phyloP scores from a whole-genome alignment of 2,329 filamentous ascomycete genomes.

The Calonectria pseudoturangicola region DNA sequence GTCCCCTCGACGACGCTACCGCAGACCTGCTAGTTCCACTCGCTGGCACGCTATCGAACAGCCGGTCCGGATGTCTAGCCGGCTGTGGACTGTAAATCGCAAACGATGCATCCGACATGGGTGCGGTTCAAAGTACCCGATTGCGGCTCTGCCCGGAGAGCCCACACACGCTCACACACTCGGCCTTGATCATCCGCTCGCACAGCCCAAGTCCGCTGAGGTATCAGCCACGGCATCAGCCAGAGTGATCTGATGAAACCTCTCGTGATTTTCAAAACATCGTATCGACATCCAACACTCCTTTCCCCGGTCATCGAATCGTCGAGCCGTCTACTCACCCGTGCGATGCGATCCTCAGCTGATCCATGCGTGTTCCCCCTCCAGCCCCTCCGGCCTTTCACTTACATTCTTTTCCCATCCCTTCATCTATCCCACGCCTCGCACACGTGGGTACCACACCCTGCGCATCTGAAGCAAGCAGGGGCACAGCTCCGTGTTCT shows the following conservation, averaged over 20 bases:
- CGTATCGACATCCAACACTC: conserved; percentile 10
- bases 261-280: conserved; percentile 31
- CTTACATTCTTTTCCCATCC: conserved; percentile 8
- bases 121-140: conserved; percentile 11
- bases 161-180: neutral
- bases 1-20: neutral
- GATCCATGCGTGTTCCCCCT: conserved; percentile 39
- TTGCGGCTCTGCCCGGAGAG: conserved; percentile 31
- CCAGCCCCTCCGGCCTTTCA: conserved; percentile 22
- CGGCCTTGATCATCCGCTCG: conserved; percentile 7
- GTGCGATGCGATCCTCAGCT: conserved; percentile 41
- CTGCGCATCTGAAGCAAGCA: conserved; percentile 35
- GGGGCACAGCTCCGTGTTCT: conserved; percentile 35
- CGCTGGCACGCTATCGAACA: conserved; percentile 11
- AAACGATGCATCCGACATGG: conserved; percentile 33
- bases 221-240: neutral
- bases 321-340: conserved; percentile 41
- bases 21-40: neutral
- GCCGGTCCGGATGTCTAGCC: conserved; percentile 33
- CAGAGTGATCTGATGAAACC: conserved; percentile 16
- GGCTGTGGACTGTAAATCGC: conserved; percentile 24
- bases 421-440: conserved; percentile 20
- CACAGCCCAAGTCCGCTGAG: neutral
- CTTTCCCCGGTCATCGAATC: conserved; percentile 43
- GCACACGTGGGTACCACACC: conserved; percentile 39